These are phyloP conservation scores for Fistulinella prunicolor DNA, from an alignment of 768 basidiomycete species.

Conservation along the genomic window DNA sequence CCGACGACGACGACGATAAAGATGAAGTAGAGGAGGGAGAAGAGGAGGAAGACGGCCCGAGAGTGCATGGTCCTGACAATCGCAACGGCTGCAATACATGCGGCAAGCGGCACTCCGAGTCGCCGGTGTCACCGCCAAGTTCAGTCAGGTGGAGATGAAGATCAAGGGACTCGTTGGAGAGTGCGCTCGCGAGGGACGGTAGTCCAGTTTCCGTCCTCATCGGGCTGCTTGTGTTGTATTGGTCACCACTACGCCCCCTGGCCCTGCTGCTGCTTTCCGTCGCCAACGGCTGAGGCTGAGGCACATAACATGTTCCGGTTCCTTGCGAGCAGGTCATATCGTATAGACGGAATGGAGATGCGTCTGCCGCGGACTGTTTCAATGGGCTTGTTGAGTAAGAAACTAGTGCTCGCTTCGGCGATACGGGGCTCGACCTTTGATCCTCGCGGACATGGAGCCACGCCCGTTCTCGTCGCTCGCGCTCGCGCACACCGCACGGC, in stretches of 20 bases:
- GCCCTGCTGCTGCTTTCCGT: too few relatives aligned
- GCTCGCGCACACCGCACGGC: slow-evolving; percentile 12
- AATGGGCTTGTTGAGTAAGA: too few relatives aligned
- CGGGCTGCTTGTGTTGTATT: not conserved
- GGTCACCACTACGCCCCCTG: too few relatives aligned
- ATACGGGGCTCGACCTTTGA: not conserved
- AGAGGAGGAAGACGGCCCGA: not conserved
- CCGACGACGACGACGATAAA: not conserved
- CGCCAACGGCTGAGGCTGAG: too few relatives aligned
- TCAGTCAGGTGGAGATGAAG: slow-evolving; percentile 7
- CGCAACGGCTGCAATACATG: slow-evolving; percentile 20
- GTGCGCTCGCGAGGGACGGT: slow-evolving; percentile 18
- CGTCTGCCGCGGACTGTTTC: not conserved
- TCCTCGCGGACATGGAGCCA: not conserved
- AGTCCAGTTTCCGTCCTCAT: not conserved
- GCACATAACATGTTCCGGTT: too few relatives aligned
- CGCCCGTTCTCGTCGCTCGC: not conserved
- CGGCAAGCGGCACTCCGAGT: slow-evolving; percentile 19
- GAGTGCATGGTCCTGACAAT: slow-evolving; percentile 8
- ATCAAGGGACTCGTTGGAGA: slow-evolving; percentile 19
- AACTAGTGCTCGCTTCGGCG: not conserved
- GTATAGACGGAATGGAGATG: not conserved
- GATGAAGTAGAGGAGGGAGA: not conserved
- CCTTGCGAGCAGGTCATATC: not conserved
- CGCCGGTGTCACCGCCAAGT: slow-evolving; percentile 1